Base-by-base conservation (phyloP, 2,329 filamentous ascomycete genomes). In the Fusarium sp. region DNA sequence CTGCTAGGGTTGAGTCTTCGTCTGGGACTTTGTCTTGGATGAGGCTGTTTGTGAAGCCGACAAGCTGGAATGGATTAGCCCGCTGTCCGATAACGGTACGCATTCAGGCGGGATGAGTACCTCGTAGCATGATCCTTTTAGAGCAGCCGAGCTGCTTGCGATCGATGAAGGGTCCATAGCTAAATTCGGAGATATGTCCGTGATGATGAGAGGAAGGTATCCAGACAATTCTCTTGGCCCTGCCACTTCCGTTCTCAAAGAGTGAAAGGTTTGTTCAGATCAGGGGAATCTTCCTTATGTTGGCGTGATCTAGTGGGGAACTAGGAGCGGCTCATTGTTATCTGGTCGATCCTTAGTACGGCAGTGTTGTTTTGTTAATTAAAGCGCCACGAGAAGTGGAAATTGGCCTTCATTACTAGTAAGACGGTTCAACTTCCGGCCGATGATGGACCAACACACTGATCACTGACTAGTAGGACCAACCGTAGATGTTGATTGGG, bases 401-500 rank as follows among this genome's bases (percentile, higher is more conserved):
- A 56, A 56, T 56, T 56, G n/a, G 5, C 4, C 27, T 31, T 3
- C 16, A 35, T 56, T 56, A 56, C 29, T 35, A 22, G 52, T 56
- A 56, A 56, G 52, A 56, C 52, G 52, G 52, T 56, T 56, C 29
- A 56, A 56, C 52, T 56, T 56, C n/a, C 3, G 27, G 20, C 52
- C 52, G 52, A 34, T 7, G 3, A 31, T 16, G 29, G 52, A n/a
- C 52, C 20, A 56, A 35, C 13, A 10, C 14, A 29, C n/a, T 35
- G 27, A 56, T 35, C 52, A 24, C 52, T 34, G 11, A n/a, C 52
- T 7, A 56, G 9, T 13, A 56, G 5, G 10, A 5, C 27, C 8
- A 20, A 22, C 13, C 7, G 1, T 10, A 6, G n/a, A 18, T 4
- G 7, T 18, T 56, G 52, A 56, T 56, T 35, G 29, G 52, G 3